Evolutionary conservation across 179 eudicot species (phyloP), one percentile per base, ranked within the genome.

Genomic region (Nepenthes alata): DNA sequence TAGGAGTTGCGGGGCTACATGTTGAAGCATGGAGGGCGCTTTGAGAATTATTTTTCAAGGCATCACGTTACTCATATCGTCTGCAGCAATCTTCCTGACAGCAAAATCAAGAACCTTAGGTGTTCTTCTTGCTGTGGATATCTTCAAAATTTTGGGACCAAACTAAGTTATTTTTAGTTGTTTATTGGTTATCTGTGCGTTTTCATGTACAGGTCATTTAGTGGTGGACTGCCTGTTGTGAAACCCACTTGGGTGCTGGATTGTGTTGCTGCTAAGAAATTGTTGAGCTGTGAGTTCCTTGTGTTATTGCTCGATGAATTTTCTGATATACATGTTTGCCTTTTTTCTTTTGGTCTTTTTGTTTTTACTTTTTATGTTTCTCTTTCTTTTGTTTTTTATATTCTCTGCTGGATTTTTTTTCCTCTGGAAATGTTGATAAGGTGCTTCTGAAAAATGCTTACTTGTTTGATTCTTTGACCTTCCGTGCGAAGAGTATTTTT

Each of bases 11-110:
- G 87, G 67, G 83, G 73, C 37, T 93, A 79, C 74, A 89, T 93
- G 98, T 67, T 83, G 71, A 89, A 83, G 85, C 77, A 86, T 55
- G 98, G 98, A 37, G 98, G 98, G 16, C 85, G 81, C 15, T 85
- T 87, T 69, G 88, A 85, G 80, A 93, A 93, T 78, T 93, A 93
- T 71, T 93, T 89, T 73, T 93, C 98, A 12, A 87, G 85, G 77
- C 84, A 61, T 37, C 82, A 75, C 58, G 95, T 89, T 37, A 84
- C 93, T 61, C 96, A 86, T 71, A 83, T 89, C 53, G 83, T 89
- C 58, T 93, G 96, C 74, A 85, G 98, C 64, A 84, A 86, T 68
- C 95, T 85, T 69, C 90, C 93, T 44, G 77, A 86, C 59, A 81
- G 88, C 71, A 93, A 93, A 86, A 78, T 86, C 53, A 93, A 87